Evolutionary conservation across 495 filamentous ascomycete species (phyloP).

Genomic region (Neurospora hispaniola): DNA sequence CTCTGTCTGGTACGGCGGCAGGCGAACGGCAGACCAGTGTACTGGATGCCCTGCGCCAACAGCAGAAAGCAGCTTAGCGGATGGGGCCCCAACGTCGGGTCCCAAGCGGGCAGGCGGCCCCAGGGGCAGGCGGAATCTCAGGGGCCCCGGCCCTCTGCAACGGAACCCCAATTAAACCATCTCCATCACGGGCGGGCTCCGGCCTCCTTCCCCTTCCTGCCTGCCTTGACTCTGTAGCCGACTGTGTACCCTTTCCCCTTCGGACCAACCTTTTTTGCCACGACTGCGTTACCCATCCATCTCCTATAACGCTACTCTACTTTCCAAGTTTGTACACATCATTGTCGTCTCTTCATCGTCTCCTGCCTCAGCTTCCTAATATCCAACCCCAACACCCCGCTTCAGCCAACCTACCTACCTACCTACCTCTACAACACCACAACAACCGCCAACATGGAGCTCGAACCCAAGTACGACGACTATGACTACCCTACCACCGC

Average conservation of each 20-base stretch:
- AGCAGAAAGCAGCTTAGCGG: background rate
- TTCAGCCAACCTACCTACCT: conserved; percentile 1
- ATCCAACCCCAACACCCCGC: background rate
- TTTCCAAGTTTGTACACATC: background rate
- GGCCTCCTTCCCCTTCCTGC: background rate
- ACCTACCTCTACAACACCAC: conserved; percentile 13
- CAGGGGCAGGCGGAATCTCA: background rate
- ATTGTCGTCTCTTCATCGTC: background rate
- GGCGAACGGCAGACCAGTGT: background rate
- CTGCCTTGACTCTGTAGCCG: background rate
- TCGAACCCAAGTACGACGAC: conserved; percentile 87
- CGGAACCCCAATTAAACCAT: conserved; percentile 5
- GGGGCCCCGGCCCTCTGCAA: background rate
- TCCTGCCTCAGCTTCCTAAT: background rate
- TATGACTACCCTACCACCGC: conserved; percentile 85
- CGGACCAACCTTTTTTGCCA: conserved; percentile 2
- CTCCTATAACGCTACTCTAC: background rate
- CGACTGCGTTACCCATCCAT: background rate
- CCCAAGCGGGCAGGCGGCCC: background rate
- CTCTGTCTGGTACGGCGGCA: background rate
- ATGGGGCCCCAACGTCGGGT: background rate
- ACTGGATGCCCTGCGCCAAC: background rate
- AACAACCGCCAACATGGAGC: conserved; percentile 35
- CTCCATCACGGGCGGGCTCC: background rate
- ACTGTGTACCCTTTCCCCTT: background rate